Percentiles rank a stretch among this genome's conserved stretches.
These are phyloP conservation scores for Xerocomus brunneocitrinus DNA, from an alignment of 768 basidiomycete genomes.

Conservation along the genomic window DNA sequence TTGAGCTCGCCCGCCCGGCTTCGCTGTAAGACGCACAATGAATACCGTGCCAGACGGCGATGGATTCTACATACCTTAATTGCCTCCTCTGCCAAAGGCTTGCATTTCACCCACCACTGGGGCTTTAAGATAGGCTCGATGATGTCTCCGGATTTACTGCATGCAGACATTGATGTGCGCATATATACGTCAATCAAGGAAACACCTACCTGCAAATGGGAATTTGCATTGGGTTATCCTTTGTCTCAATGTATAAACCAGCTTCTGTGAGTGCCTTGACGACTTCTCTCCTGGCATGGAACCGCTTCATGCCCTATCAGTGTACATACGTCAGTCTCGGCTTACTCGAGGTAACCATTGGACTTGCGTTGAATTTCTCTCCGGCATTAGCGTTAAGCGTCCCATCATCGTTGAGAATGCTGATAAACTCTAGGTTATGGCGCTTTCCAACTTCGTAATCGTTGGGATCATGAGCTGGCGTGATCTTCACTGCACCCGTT, in stretches of 20 bases:
- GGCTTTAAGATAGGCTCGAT: slow-evolving; percentile 95
- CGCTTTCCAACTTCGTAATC: slow-evolving; percentile 93
- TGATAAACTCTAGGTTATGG: slow-evolving; percentile 88
- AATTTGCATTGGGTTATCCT: slow-evolving; percentile 97
- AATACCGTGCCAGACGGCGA: not conserved
- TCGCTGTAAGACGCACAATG: slow-evolving; percentile 45
- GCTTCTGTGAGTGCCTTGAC: slow-evolving; percentile 78
- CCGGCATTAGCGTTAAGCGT: slow-evolving; percentile 92
- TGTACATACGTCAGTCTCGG: not conserved
- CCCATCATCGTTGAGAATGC: slow-evolving; percentile 93
- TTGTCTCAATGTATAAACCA: slow-evolving; percentile 84
- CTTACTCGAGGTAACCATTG: not conserved
- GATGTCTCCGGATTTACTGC: slow-evolving; percentile 91
- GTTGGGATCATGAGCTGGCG: slow-evolving; percentile 95
- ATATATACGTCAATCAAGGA: not conserved
- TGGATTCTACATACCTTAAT: slow-evolving; percentile 54
- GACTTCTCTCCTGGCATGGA: slow-evolving; percentile 84
- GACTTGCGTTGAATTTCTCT: slow-evolving; percentile 58
- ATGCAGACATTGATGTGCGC: slow-evolving; percentile 3
- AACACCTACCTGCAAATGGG: slow-evolving; percentile 74
- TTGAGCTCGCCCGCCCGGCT: slow-evolving; percentile 82
- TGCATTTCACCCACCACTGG: slow-evolving; percentile 98
- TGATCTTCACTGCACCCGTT: slow-evolving; percentile 98
- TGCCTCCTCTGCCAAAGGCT: slow-evolving; percentile 85
- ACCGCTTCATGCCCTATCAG: slow-evolving; percentile 89